Evolutionary conservation across 352 stramenopile genomes (phyloP).

Genomic region (Phytopythium vexans): DNA sequence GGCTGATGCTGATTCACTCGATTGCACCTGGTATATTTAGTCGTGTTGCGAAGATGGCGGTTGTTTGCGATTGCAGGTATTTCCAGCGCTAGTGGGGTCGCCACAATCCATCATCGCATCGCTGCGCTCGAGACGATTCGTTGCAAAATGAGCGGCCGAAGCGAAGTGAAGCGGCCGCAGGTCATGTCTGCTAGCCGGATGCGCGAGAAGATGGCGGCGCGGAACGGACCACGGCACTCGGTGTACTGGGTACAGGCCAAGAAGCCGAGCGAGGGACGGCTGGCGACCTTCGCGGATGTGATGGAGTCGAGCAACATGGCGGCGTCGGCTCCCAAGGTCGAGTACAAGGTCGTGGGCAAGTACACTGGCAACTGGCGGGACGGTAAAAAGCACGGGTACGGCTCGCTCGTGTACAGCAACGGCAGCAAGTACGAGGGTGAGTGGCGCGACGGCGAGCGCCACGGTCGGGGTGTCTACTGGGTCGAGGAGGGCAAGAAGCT

Average conservation of each 20-base stretch:
- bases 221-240: conserved; percentile 67
- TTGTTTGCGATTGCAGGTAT: no score
- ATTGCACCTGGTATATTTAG: no score
- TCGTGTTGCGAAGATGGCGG: no score
- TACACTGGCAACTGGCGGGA: conserved; percentile 94
- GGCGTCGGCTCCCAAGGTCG: conserved; percentile 27
- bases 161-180: no score
- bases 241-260: conserved; percentile 79
- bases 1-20: no score
- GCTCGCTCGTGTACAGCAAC: conserved; percentile 86
- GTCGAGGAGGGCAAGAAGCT: conserved; percentile 60
- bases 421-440: conserved; percentile 91
- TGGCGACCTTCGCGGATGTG: conserved; percentile 30
- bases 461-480: conserved; percentile 83
- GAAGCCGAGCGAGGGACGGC: conserved; percentile 15
- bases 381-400: conserved; percentile 92
- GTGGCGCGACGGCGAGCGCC: conserved; percentile 75
- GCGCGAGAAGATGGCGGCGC: conserved; percentile 47
- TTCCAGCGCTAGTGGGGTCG: no score
- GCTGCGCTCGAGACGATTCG: no score
- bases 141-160: no score
- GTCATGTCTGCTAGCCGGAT: conserved; percentile 33
- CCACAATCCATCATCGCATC: no score
- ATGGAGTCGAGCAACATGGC: conserved; percentile 40
- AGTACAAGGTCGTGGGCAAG: conserved; percentile 69